A percentile compares a stretch with the other conserved stretches of the same genome.
These are phyloP conservation scores for Carex parvula DNA, from an alignment of 176 grass and related monocot genomes.

Conservation along the genomic window DNA sequence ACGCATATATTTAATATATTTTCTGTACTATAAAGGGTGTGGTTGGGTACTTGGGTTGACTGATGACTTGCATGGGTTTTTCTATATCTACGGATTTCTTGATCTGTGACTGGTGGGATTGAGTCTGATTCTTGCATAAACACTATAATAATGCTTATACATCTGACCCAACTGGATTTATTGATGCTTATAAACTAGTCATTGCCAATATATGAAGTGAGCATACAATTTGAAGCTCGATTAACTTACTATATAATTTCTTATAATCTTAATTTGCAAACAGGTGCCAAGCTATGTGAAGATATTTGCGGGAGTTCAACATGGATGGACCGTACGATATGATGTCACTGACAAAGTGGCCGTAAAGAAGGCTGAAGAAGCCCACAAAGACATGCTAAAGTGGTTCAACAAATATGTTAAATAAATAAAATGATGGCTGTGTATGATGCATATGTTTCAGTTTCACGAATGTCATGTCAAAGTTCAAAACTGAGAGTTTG, in stretches of 20 bases:
- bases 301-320: slow-evolving; percentile 29
- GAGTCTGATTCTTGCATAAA: background rate
- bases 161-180: background rate
- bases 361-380: slow-evolving; percentile 36
- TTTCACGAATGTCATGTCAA: background rate
- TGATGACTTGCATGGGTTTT: background rate
- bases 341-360: slow-evolving; percentile 24
- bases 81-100: background rate
- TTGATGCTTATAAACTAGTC: no score
- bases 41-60: background rate
- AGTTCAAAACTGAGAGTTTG: background rate
- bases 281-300: slow-evolving; percentile 40
- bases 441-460: background rate
- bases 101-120: background rate
- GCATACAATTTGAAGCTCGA: background rate
- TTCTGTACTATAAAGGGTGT: background rate
- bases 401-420: slow-evolving; percentile 40
- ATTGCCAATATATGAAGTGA: background rate
- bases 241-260: background rate
- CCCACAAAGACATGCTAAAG: slow-evolving; percentile 29
- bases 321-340: slow-evolving; percentile 41
- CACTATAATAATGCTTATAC: background rate
- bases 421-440: slow-evolving; percentile 13
- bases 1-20: background rate
- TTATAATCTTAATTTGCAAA: background rate